phyloP scores from a whole-genome alignment of 306 rosid species.

The Carpinus viminea region DNA sequence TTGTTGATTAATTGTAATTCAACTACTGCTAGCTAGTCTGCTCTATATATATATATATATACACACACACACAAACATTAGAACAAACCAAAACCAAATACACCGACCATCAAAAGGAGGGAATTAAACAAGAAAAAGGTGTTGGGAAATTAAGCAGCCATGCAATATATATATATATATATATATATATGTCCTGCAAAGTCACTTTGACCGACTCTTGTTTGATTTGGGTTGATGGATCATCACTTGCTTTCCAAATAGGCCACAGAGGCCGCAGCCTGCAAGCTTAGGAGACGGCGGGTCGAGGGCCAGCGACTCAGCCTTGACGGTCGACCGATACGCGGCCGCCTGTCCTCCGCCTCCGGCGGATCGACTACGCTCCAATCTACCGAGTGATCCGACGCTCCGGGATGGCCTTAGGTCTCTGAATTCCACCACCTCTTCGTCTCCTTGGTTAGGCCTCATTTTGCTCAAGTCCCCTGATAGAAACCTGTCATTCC shows the following conservation, averaged over 20 bases:
- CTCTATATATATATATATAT: background rate
- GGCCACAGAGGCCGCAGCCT: slow-evolving; percentile 56
- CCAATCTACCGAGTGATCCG: slow-evolving; percentile 26
- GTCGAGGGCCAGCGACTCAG: slow-evolving; percentile 41
- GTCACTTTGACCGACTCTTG: slow-evolving; percentile 33
- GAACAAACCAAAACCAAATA: background rate
- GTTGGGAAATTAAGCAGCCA: background rate
- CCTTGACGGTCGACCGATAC: slow-evolving; percentile 37
- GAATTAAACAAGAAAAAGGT: too few species aligned
- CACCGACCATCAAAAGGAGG: background rate
- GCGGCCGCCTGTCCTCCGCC: background rate
- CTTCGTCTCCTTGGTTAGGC: slow-evolving; percentile 10
- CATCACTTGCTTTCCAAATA: slow-evolving; percentile 44
- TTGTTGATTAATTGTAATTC: background rate
- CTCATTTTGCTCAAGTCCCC: slow-evolving; percentile 31
- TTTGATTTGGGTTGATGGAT: slow-evolving; percentile 36
- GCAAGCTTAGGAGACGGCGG: slow-evolving; percentile 81
- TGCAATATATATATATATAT: background rate
- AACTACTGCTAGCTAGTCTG: background rate
- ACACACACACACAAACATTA: background rate
- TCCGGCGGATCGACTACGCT: slow-evolving; percentile 40
- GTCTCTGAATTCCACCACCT: background rate
- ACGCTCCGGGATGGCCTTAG: slow-evolving; percentile 21
- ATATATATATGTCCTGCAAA: background rate
- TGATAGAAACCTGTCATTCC: slow-evolving; percentile 60